Evolutionary conservation across 768 basidiomycete species (phyloP).

Genomic region (Hirschioporus abietinus): DNA sequence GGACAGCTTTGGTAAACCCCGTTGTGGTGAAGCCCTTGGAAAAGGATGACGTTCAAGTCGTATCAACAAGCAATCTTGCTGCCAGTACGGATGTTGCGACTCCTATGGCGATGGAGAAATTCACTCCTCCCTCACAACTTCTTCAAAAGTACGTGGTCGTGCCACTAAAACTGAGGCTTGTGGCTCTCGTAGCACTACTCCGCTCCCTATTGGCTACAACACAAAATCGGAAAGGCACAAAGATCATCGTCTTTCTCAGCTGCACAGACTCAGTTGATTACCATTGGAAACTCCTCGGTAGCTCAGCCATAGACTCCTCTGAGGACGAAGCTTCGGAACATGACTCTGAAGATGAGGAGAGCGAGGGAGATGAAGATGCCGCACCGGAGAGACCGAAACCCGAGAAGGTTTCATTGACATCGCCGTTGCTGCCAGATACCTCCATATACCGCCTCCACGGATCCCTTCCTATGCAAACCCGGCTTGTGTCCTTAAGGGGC

Average conservation of each 20-base stretch:
- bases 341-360: constrained; percentile 23
- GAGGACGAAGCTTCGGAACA: constrained; percentile 20
- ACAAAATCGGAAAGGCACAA: constrained; percentile 46
- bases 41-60: constrained; percentile 28
- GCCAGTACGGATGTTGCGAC: constrained; percentile 16
- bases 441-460: constrained; percentile 90
- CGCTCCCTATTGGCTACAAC: constrained; percentile 71
- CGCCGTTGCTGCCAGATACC: constrained; percentile 75
- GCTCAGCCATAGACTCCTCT: constrained; percentile 53
- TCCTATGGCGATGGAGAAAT: constrained; percentile 40
- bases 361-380: constrained; percentile 20
- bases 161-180: constrained; percentile 91
- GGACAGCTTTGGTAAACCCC: constrained; percentile 71
- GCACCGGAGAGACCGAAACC: constrained; percentile 21
- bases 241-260: constrained; percentile 92
- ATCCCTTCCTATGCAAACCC: constrained; percentile 75
- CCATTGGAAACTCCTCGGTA: constrained; percentile 82
- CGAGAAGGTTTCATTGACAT: constrained; percentile 51
- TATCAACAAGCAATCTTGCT: constrained; percentile 14
- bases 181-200: constrained; percentile 81
- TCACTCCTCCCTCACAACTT: constrained; percentile 93
- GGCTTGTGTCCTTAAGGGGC: constrained; percentile 74
- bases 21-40: constrained; percentile 77
- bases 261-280: constrained; percentile 99
- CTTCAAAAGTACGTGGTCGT: constrained; percentile 86